Evolutionary conservation across 352 stramenopile species (phyloP).

Genomic region (Pythium monospermum): DNA sequence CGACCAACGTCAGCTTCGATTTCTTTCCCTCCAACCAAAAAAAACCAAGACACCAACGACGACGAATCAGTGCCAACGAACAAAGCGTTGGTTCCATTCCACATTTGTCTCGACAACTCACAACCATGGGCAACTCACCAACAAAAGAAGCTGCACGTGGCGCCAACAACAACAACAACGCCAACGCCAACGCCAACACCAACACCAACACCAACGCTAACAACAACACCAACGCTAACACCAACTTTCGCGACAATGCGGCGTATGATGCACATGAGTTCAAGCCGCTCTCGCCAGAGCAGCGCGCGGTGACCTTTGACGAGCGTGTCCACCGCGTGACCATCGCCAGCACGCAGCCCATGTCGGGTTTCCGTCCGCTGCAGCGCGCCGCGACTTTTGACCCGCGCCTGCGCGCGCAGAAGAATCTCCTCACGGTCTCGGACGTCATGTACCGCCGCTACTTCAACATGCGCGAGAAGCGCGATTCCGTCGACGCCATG

Average conservation of each 20-base stretch:
- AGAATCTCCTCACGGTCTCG: slow-evolving; percentile 56
- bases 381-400: slow-evolving; percentile 78
- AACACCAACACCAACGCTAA: not conserved
- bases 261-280: slow-evolving; percentile 24
- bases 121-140: slow-evolving; percentile 19
- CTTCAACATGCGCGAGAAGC: slow-evolving; percentile 77
- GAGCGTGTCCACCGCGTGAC: slow-evolving; percentile 69
- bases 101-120: not conserved
- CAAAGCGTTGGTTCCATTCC: not conserved
- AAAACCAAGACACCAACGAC: slow-evolving; percentile 1
- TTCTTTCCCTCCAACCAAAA: not conserved
- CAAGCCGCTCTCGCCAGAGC: slow-evolving; percentile 57
- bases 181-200: not conserved
- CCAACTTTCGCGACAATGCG: not conserved
- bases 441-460: slow-evolving; percentile 78
- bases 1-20: not conserved
- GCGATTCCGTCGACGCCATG: slow-evolving; percentile 29
- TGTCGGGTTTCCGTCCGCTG: slow-evolving; percentile 67
- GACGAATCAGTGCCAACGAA: not conserved
- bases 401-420: slow-evolving; percentile 54
- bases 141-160: slow-evolving; percentile 12
- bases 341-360: slow-evolving; percentile 35
- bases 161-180: not conserved
- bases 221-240: not conserved
- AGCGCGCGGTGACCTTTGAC: slow-evolving; percentile 79